phyloP scores from a whole-genome alignment of 2,329 filamentous ascomycete genomes.

The Clarireedia sp. region DNA sequence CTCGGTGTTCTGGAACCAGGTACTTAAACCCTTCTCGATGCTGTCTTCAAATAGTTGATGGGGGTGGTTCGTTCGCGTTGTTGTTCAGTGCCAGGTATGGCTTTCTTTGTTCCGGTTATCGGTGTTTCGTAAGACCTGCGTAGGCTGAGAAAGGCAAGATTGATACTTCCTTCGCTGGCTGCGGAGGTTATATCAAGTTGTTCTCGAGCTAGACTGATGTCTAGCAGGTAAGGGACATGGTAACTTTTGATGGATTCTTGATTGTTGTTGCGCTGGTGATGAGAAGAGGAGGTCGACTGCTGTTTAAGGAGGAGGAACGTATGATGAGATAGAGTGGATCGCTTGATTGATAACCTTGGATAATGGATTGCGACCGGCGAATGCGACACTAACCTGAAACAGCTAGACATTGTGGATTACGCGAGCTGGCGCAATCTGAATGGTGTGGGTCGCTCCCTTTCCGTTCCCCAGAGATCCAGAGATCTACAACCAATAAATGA shows the following conservation, averaged over 20 bases:
- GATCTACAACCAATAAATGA: not conserved
- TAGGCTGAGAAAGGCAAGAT: slow-evolving; percentile 35
- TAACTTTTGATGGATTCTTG: slow-evolving; percentile 11
- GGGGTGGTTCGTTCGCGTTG: not conserved
- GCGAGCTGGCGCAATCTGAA: not conserved
- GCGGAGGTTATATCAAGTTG: slow-evolving; percentile 35
- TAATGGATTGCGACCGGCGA: not conserved
- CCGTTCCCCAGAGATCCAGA: not conserved
- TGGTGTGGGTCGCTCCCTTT: not conserved
- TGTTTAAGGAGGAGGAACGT: not conserved
- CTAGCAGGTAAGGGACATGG: slow-evolving; percentile 34
- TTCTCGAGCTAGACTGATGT: slow-evolving; percentile 37
- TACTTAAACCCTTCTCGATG: slow-evolving; percentile 24
- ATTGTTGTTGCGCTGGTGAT: slow-evolving; percentile 9
- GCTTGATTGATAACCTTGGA: not conserved
- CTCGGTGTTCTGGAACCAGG: slow-evolving; percentile 29
- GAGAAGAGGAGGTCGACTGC: not conserved
- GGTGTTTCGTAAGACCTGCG: slow-evolving; percentile 28
- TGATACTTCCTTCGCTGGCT: slow-evolving; percentile 37
- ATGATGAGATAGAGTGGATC: not conserved
- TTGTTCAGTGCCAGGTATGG: slow-evolving; percentile 16
- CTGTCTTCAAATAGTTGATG: slow-evolving; percentile 8
- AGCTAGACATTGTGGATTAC: not conserved
- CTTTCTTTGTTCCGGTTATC: slow-evolving; percentile 9
- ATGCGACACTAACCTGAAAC: not conserved